phyloP scores from a whole-genome alignment of 2,329 filamentous ascomycete species.

The Bretziella fagacearum region DNA sequence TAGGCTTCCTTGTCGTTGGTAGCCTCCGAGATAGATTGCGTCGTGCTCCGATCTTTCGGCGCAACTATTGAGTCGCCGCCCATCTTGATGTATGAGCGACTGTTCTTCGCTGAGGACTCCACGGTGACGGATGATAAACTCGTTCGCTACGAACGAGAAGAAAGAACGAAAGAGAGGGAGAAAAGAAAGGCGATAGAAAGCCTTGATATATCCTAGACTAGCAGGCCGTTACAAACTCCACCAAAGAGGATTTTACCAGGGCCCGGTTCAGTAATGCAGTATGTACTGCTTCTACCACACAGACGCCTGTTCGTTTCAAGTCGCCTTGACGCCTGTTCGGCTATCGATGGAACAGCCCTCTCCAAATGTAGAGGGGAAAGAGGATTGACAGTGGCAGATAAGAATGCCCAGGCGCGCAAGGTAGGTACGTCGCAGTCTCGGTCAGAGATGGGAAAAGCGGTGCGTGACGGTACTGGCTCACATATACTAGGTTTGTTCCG shows the following conservation, averaged over 20 bases:
- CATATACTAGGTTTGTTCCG: neutral
- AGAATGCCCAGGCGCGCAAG: neutral
- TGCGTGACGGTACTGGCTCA: neutral
- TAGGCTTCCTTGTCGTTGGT: constrained; percentile 2
- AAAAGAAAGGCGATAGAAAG: neutral
- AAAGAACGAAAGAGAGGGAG: neutral
- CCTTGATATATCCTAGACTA: constrained; percentile 1
- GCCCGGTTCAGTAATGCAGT: neutral
- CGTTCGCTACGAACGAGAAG: neutral
- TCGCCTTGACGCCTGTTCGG: neutral
- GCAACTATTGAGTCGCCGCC: neutral
- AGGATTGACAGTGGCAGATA: neutral
- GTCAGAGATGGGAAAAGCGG: neutral
- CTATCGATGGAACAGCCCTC: neutral
- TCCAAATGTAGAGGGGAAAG: neutral
- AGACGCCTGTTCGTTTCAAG: neutral
- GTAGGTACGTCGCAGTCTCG: neutral
- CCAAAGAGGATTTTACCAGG: neutral
- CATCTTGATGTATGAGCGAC: constrained; percentile 10
- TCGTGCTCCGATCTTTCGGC: neutral
- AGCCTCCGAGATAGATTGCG: constrained; percentile 2
- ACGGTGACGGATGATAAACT: neutral
- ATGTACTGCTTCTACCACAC: neutral
- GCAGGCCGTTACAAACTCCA: neutral
- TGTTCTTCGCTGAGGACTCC: neutral